Evolutionary conservation across 148 eudicot genomes (phyloP).

Genomic region (Rhododendron griersonianum): DNA sequence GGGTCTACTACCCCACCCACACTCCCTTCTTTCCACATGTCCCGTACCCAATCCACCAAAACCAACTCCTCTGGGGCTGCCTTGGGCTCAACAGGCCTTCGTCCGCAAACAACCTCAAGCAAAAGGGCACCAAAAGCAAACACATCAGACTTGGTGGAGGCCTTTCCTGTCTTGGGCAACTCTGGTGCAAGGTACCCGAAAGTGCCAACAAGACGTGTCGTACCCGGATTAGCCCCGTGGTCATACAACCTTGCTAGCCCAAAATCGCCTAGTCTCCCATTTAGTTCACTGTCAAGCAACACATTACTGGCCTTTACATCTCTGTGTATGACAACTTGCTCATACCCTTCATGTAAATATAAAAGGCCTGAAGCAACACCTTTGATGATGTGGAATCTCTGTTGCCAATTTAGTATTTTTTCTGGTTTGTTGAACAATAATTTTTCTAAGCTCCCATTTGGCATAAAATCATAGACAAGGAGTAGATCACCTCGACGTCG

Average conservation of each 20-base stretch:
- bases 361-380: conserved; percentile 44
- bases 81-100: conserved; percentile 36
- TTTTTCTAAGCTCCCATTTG: conserved; percentile 60
- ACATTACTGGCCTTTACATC: conserved; percentile 67
- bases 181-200: conserved; percentile 66
- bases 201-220: conserved; percentile 56
- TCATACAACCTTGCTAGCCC: conserved; percentile 59
- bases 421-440: conserved; percentile 23
- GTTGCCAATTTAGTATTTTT: conserved; percentile 31
- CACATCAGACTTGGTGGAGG: conserved; percentile 47
- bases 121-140: conserved; percentile 42
- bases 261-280: conserved; percentile 57
- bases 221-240: conserved; percentile 41
- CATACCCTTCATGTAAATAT: conserved; percentile 56
- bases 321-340: conserved; percentile 56
- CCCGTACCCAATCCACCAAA: conserved; percentile 30
- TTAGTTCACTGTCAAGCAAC: conserved; percentile 48
- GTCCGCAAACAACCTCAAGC: conserved; percentile 43
- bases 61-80: conserved; percentile 26
- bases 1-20: conserved; percentile 28
- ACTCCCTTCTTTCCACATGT: conserved; percentile 20
- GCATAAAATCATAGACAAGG: conserved; percentile 60
- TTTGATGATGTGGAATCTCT: conserved; percentile 42
- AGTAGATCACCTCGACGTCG: conserved; percentile 39
- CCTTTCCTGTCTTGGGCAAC: conserved; percentile 38